Percentiles rank a stretch among this genome's conserved stretches.
Evolutionary conservation across 495 filamentous ascomycete species (phyloP).

Genomic region (Arthonia radiata): DNA sequence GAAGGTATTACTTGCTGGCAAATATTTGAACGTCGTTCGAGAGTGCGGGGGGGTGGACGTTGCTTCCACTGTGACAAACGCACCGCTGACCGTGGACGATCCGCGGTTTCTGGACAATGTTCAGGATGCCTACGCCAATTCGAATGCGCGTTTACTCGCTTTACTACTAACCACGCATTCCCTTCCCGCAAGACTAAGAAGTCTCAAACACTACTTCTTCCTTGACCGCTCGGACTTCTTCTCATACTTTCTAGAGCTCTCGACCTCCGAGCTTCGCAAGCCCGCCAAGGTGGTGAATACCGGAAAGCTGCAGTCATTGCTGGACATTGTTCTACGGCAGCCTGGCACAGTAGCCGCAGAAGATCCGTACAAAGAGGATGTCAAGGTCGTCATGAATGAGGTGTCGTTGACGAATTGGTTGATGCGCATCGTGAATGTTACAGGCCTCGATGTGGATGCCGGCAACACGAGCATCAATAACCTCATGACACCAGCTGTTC

Average conservation of each 20-base stretch:
- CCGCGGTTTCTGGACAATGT: constrained; percentile 76
- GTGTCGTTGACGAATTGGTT: constrained; percentile 74
- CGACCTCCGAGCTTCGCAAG: constrained; percentile 67
- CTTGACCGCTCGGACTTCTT: constrained; percentile 95
- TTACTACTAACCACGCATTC: constrained; percentile 81
- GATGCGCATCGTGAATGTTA: constrained; percentile 87
- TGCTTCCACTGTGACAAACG: constrained; percentile 66
- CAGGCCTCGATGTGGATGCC: constrained; percentile 69
- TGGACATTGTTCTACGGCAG: constrained; percentile 84
- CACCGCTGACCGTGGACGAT: constrained; percentile 82
- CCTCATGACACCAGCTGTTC: constrained; percentile 25
- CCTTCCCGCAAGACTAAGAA: constrained; percentile 61
- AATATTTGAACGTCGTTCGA: constrained; percentile 91
- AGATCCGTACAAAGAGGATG: constrained; percentile 93
- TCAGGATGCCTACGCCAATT: constrained; percentile 79
- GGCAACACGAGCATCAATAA: constrained; percentile 27
- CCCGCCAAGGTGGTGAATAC: constrained; percentile 71
- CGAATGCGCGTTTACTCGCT: constrained; percentile 79
- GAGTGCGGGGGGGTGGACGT: constrained; percentile 93
- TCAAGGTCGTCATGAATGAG: constrained; percentile 93
- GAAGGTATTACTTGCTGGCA: constrained; percentile 82
- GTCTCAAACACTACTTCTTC: constrained; percentile 97
- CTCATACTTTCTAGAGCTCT: constrained; percentile 83
- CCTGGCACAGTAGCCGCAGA: constrained; percentile 82
- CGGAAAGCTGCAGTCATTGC: constrained; percentile 72